Evolutionary conservation across 331 rosid species (phyloP), one percentile per base, ranked within the genome.

Genomic region (Pyrus hybrid): DNA sequence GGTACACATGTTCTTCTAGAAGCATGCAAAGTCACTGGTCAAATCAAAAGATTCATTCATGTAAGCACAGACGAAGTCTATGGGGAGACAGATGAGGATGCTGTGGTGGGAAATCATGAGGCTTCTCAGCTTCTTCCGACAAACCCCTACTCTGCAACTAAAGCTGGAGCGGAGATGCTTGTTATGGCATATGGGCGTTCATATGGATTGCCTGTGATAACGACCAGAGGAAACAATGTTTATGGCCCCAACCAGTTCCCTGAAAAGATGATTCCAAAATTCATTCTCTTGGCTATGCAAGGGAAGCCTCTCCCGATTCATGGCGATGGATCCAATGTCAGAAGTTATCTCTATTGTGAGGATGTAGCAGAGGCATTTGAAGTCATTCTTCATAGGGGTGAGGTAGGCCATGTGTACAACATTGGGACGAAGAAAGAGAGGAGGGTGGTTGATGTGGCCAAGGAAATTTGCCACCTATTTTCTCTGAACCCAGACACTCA

Each of bases 341-440:
- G 93, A 81, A 90, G 91, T 66, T 90, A 88, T 75, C 83, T 90
- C 30, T 90, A 83, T 17, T 86, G 90, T 61, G 96, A 90, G 57
- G 96, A 90, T 56, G 96, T 88, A 57, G 96, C 91, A 1, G 93
- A 88, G 83, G 96, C 96, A n/a, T 90, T 90, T 78, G 96, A 90
- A 74, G 83, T 85, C 41, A 72, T 90, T 75, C 93, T 90, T 14
- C 93, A 90, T 26, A 87, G 29, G 79, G 91, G 92, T 70, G 95
- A 90, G 80, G 89, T 90, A 11, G 92, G 89, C 23, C 95, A 90
- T 74, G 95, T 90, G 54, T 90, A 90, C 74, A 86, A 90, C 80
- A 83, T 90, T 67, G 92, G 92, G 81, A 90, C 92, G 4, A 87
- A 83, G 77, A 87, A 86, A 58, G 91, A 90, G 71, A 82, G 96